Conservation (phyloP, 441 rosid genomes). For the Erodium trifolium region DNA sequence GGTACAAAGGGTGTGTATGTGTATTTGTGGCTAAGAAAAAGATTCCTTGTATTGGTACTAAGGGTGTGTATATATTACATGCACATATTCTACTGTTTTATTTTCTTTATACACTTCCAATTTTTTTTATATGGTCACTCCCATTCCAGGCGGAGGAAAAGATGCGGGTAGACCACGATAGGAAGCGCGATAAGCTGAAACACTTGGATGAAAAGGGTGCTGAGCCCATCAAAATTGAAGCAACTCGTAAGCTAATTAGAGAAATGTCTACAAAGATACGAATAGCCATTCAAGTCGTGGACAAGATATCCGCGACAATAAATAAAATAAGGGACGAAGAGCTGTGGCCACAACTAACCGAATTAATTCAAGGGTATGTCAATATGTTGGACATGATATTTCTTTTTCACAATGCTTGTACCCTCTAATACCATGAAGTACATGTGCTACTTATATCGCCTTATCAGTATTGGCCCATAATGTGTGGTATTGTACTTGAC, state of each 20-base stretch:
- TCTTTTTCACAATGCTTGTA: neutral
- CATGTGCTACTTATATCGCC: too few species aligned
- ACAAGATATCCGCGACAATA: slow-evolving; percentile 69
- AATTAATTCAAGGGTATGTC: slow-evolving; percentile 77
- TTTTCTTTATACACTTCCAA: slow-evolving; percentile 8
- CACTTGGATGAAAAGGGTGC: slow-evolving; percentile 73
- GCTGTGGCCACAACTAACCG: slow-evolving; percentile 79
- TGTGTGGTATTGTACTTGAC: too few species aligned
- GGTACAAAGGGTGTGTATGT: too few species aligned
- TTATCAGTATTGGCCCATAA: too few species aligned
- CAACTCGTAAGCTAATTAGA: slow-evolving; percentile 44
- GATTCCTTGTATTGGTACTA: too few species aligned
- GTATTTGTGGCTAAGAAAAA: too few species aligned
- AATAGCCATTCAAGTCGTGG: slow-evolving; percentile 80
- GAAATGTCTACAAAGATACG: slow-evolving; percentile 65
- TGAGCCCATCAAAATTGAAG: slow-evolving; percentile 53
- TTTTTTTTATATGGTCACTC: slow-evolving; percentile 4
- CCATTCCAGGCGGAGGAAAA: slow-evolving; percentile 70
- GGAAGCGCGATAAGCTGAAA: slow-evolving; percentile 57
- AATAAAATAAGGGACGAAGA: slow-evolving; percentile 92
- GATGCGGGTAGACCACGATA: slow-evolving; percentile 68
- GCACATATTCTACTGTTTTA: neutral
- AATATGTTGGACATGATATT: neutral
- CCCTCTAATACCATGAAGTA: neutral
- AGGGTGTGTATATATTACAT: too few species aligned